A percentile compares a stretch with the other conserved stretches of the same genome.
phyloP scores from a whole-genome alignment of 805 yeast species.

The Lipomyces oligophaga region DNA sequence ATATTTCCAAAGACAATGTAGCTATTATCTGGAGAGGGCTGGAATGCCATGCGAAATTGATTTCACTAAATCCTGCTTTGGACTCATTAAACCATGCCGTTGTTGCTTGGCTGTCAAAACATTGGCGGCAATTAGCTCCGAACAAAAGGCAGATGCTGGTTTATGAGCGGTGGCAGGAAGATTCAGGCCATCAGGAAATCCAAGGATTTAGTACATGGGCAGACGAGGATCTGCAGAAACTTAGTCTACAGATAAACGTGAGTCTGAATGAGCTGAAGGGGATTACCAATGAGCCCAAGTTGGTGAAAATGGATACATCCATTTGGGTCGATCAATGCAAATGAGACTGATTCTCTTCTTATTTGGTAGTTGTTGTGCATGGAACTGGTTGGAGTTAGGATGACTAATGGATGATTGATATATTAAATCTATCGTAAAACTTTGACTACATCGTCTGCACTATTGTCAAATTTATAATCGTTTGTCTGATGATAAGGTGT shows the following conservation, averaged over 20 bases:
- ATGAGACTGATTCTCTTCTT: background rate
- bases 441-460: constrained; percentile 19
- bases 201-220: constrained; percentile 17
- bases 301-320: constrained; percentile 20
- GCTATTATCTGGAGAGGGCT: constrained; percentile 25
- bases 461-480: background rate
- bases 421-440: constrained; percentile 13
- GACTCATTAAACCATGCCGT: constrained; percentile 7
- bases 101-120: constrained; percentile 14
- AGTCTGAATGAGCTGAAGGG: constrained; percentile 13
- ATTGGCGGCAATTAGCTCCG: constrained; percentile 22
- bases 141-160: background rate
- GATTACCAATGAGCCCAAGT: constrained; percentile 15
- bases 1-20: constrained; percentile 6
- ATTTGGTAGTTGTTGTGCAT: background rate
- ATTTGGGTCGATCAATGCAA: constrained; percentile 7
- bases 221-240: constrained; percentile 15
- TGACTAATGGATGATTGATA: background rate
- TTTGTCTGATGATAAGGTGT: background rate
- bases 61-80: constrained; percentile 11
- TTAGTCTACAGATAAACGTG: constrained; percentile 18
- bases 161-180: constrained; percentile 2
- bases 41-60: constrained; percentile 20
- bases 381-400: background rate
- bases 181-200: no score